Evolutionary conservation across 495 filamentous ascomycete genomes (phyloP).

Genomic region (Penicillium crystallinum): DNA sequence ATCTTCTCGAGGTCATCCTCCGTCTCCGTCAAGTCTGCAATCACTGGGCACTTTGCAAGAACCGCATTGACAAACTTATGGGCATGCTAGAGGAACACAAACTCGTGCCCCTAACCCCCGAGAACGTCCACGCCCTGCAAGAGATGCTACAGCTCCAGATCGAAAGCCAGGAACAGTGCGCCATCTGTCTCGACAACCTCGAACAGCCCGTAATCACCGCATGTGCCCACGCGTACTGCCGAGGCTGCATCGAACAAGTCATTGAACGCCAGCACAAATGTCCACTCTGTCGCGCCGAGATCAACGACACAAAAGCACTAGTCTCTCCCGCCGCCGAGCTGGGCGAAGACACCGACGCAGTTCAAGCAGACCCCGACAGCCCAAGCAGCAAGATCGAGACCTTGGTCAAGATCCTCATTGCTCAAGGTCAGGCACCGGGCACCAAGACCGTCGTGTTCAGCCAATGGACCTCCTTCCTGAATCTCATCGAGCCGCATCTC

Average conservation of each 20-base stretch:
- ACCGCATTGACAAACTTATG: slow-evolving; percentile 65
- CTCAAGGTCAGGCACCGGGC: slow-evolving; percentile 57
- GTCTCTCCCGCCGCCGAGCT: slow-evolving; percentile 59
- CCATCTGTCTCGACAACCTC: slow-evolving; percentile 73
- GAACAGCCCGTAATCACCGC: slow-evolving; percentile 78
- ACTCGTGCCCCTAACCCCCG: slow-evolving; percentile 63
- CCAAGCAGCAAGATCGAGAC: slow-evolving; percentile 82
- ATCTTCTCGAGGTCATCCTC: slow-evolving; percentile 76
- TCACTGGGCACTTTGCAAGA: slow-evolving; percentile 78
- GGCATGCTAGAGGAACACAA: slow-evolving; percentile 59
- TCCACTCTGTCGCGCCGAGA: slow-evolving; percentile 78
- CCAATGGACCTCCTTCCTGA: slow-evolving; percentile 89
- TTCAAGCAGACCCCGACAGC: slow-evolving; percentile 53
- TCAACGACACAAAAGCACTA: slow-evolving; percentile 51
- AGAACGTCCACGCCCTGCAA: slow-evolving; percentile 70
- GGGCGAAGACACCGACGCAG: slow-evolving; percentile 44
- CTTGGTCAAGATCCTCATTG: slow-evolving; percentile 70
- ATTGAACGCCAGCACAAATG: slow-evolving; percentile 79
- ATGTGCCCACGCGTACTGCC: slow-evolving; percentile 81
- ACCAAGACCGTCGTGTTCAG: slow-evolving; percentile 89
- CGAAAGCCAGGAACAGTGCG: slow-evolving; percentile 77
- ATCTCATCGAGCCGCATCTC: slow-evolving; percentile 70
- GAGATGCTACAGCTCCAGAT: slow-evolving; percentile 73
- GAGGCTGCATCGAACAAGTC: slow-evolving; percentile 68
- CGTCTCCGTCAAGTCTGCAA: slow-evolving; percentile 84